Evolutionary conservation across 164 flowering plant genomes (phyloP), one percentile per base, ranked within the genome.

Genomic region (Vitis cinerea): DNA sequence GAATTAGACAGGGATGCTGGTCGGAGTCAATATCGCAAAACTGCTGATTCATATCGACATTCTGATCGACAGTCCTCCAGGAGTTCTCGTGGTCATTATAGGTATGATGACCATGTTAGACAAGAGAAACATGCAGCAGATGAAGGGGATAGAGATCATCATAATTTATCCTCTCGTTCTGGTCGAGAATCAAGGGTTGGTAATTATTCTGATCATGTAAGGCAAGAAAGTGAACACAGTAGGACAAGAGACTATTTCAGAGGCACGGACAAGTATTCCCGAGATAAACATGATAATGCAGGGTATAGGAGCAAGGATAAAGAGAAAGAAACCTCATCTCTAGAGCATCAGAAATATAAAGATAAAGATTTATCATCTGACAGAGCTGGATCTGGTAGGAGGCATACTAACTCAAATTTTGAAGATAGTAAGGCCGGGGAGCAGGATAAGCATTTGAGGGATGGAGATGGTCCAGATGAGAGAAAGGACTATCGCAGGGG

Each of bases 61-160:
- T 75, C 81, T 72, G 90, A 83, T 64, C 77, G 85, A n/a, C 85
- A 74, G 10, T 83, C 87, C 49, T 74, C 88, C 61, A 79, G 87
- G 80, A 72, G 79, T 67, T 81, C 83, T 37, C 79, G 72, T 77
- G 79, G 75, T 71, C 67, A 84, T 66, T 77, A 59, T 63, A 84
- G 80, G 76, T 86, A 80, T 76, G 94, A 86, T 82, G 92, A 86
- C 50, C 76, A 78, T 57, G 47, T 31, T 29, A 81, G 80, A 68
- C 80, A 69, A 71, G 85, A 81, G 55, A 85, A 72, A 79, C 77
- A 76, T 72, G 27, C 27, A 1, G 74, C 59, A 15, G 84, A 82
- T 66, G 92, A 84, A 56, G 86, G 74, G 23, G 89, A 84, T 12
- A 82, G 86, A 69, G 71, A 70, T 65, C 68, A 77, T 77, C 74